Evolutionary conservation across 129 eudicot species (phyloP), one percentile per base, ranked within the genome.

Genomic region (Oenanthe sinensis): DNA sequence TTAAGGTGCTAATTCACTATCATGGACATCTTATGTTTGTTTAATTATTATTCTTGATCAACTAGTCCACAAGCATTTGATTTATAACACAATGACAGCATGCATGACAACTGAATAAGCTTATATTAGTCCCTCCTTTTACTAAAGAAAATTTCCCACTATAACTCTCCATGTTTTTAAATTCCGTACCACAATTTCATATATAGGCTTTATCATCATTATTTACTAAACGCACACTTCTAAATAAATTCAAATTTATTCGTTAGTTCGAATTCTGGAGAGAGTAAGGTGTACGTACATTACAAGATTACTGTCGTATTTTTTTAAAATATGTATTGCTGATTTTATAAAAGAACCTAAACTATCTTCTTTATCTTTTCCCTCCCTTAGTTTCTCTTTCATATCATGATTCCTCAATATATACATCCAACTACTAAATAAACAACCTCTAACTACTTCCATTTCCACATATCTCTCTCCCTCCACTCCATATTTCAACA

Each of bases 341-440:
- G 47, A n/a, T 46, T 46, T 74, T 36, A 15, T 33, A 14, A 46
- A 74, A 74, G 60, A 46, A 46, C 19, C 77, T 26, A 74, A 46
- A 74, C 52, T 43, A 5, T 75, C 71, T 47, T 52, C 80, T 81
- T 70, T 82, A 54, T 77, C 81, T 55, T 82, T 42, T 77, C 2
- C 76, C 40, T 45, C 55, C 11, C 36, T n/a, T 13, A 13, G 20
- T 36, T 46, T 76, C 85, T n/a, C 45, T 54, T 45, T 75, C 73
- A 12, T 37, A 49, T 3, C 16, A 52, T 79, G 36, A 71, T 48
- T 50, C 55, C 50, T 77, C 85, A 78, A 73, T 81, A 81, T 76
- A 81, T 76, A 81, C 79, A 71, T 62, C 79, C 43, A 33, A 5
- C 49, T 52, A 43, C 36, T 46, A 54, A 36, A 49, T 65, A 63